Conservation (phyloP, 2,329 filamentous ascomycete species). For the Botrytis paeoniae region DNA sequence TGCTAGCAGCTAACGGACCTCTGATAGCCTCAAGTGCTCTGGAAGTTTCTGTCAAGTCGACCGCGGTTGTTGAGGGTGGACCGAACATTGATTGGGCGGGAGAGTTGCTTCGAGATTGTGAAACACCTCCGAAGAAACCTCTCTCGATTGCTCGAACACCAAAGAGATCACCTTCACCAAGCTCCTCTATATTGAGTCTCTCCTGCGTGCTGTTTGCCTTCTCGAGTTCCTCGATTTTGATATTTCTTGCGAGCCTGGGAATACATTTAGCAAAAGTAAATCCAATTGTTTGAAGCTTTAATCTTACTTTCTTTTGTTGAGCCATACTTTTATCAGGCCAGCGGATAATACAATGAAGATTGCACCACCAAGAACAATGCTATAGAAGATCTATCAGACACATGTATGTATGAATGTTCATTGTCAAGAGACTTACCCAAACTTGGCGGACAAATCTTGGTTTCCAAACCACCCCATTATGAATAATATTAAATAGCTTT, state of each 20-base stretch:
- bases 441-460: constrained; percentile 13
- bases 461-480: constrained; percentile 20
- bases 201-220: constrained; percentile 13
- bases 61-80: neutral
- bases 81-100: constrained; percentile 17
- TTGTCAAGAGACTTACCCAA: constrained; percentile 13
- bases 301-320: constrained; percentile 17
- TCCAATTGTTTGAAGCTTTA: neutral
- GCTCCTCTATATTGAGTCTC: constrained; percentile 15
- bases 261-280: constrained; percentile 1
- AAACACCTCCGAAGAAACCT: constrained; percentile 25
- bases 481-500: constrained; percentile 15
- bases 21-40: neutral
- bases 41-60: neutral
- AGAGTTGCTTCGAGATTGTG: constrained; percentile 23
- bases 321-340: constrained; percentile 10
- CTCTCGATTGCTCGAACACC: constrained; percentile 26
- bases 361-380: constrained; percentile 12
- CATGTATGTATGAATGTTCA: neutral
- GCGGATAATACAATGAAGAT: constrained; percentile 1
- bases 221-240: constrained; percentile 16
- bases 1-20: neutral
- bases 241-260: constrained; percentile 17
- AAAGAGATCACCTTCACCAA: constrained; percentile 24
- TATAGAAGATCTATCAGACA: constrained; percentile 1